Percentiles rank a stretch among this genome's conserved stretches.
Evolutionary conservation across 805 yeast genomes (phyloP).

Genomic region (Metschnikowia arizonensis): DNA sequence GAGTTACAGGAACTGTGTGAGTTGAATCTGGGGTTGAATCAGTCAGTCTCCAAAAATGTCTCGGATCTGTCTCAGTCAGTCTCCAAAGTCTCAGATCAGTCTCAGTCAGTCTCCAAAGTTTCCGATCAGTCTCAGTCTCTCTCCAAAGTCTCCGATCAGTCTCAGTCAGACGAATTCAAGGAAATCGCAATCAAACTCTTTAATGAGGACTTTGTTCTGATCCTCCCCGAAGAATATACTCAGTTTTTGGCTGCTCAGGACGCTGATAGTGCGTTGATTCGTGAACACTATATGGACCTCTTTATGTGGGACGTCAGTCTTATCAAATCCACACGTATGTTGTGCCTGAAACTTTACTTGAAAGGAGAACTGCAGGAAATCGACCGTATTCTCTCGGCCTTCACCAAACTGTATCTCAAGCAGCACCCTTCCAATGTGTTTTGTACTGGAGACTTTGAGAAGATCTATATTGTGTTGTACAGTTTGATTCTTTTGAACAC

Average conservation of each 20-base stretch:
- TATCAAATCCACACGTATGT: conserved; percentile 50
- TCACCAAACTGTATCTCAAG: conserved; percentile 59
- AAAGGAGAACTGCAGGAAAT: conserved; percentile 82
- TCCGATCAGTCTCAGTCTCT: too few relatives aligned
- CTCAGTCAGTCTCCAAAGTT: too few relatives aligned
- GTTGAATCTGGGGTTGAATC: too few relatives aligned
- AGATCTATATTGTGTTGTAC: conserved; percentile 65
- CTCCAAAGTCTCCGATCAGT: not conserved
- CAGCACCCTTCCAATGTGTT: conserved; percentile 47
- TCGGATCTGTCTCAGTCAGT: too few relatives aligned
- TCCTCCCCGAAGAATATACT: conserved; percentile 42
- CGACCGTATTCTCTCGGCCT: conserved; percentile 65
- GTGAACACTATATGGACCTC: conserved; percentile 44
- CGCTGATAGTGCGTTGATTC: conserved; percentile 37
- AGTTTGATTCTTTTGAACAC: conserved; percentile 71
- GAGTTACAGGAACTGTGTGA: too few relatives aligned
- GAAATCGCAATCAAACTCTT: conserved; percentile 36
- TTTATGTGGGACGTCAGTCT: conserved; percentile 50
- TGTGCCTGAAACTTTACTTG: conserved; percentile 66
- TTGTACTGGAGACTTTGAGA: conserved; percentile 49
- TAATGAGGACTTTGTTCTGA: conserved; percentile 40
- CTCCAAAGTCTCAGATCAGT: too few relatives aligned
- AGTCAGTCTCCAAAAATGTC: too few relatives aligned
- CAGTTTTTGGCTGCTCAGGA: conserved; percentile 46
- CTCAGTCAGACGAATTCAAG: conserved; percentile 25